These are phyloP conservation scores for Quercus alba DNA, from an alignment of 306 rosid species.

Conservation along the genomic window DNA sequence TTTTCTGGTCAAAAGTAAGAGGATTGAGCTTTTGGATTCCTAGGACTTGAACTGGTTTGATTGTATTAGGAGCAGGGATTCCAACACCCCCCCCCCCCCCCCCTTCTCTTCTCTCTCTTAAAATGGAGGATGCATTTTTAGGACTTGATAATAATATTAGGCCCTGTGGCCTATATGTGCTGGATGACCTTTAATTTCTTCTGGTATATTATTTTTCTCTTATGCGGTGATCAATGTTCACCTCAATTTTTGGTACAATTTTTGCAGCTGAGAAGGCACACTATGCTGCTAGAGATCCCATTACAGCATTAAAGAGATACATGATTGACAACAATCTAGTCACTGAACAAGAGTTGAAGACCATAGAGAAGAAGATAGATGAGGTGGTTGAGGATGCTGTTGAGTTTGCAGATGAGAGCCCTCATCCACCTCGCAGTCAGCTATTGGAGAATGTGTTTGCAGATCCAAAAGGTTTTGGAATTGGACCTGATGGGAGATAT, in stretches of 20 bases:
- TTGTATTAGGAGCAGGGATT: not conserved
- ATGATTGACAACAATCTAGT: slow-evolving; percentile 69
- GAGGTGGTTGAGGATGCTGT: slow-evolving; percentile 81
- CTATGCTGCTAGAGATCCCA: slow-evolving; percentile 91
- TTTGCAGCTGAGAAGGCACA: slow-evolving; percentile 90
- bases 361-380: slow-evolving; percentile 76
- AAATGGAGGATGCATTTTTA: not conserved
- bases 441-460: slow-evolving; percentile 95
- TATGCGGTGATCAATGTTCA: not conserved
- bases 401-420: slow-evolving; percentile 87
- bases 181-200: not conserved
- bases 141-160: not conserved
- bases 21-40: not conserved
- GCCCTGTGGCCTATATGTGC: not conserved
- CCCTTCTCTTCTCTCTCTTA: not conserved
- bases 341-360: slow-evolving; percentile 71
- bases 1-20: not conserved
- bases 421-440: slow-evolving; percentile 81
- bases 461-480: slow-evolving; percentile 98
- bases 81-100: too few relatives aligned
- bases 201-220: not conserved
- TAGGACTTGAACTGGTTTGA: not conserved
- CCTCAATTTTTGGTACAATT: slow-evolving; percentile 2
- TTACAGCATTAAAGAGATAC: slow-evolving; percentile 76
- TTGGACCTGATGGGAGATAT: slow-evolving; percentile 91